A percentile compares a stretch with the other conserved stretches of the same genome.
Conservation (phyloP, 2,329 filamentous ascomycete species). For the Fusarium falciforme region DNA sequence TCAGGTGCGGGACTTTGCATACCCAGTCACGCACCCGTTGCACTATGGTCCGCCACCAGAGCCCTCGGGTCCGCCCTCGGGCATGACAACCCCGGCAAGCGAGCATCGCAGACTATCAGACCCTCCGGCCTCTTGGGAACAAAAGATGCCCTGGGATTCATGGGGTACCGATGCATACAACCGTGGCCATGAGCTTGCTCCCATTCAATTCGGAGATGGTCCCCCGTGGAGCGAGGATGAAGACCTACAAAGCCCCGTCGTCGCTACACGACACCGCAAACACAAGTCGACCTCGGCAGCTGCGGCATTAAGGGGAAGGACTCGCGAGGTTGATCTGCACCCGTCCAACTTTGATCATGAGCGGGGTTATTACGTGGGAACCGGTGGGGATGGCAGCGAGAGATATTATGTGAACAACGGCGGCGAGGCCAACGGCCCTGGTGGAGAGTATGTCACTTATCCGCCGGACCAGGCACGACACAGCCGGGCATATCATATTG, state of each 20-base stretch:
- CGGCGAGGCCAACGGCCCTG: slow-evolving; percentile 78
- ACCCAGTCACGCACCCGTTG: slow-evolving; percentile 82
- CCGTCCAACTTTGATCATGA: slow-evolving; percentile 67
- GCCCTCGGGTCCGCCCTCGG: slow-evolving; percentile 75
- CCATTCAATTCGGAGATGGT: slow-evolving; percentile 86
- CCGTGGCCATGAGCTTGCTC: slow-evolving; percentile 78
- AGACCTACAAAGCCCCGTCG: slow-evolving; percentile 91
- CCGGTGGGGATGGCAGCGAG: slow-evolving; percentile 77
- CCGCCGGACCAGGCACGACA: slow-evolving; percentile 72
- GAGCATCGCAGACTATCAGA: slow-evolving; percentile 87
- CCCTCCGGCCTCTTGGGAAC: slow-evolving; percentile 80
- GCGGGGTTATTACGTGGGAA: slow-evolving; percentile 74
- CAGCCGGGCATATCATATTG: slow-evolving; percentile 58
- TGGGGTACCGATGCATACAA: slow-evolving; percentile 66
- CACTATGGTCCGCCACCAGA: slow-evolving; percentile 94
- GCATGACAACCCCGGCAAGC: slow-evolving; percentile 85
- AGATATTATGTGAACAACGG: slow-evolving; percentile 79
- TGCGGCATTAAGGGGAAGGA: slow-evolving; percentile 56
- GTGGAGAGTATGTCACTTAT: slow-evolving; percentile 85
- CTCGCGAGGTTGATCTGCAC: slow-evolving; percentile 58
- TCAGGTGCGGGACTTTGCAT: slow-evolving; percentile 96
- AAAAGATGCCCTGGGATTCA: slow-evolving; percentile 69
- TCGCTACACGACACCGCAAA: slow-evolving; percentile 86
- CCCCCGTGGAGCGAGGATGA: slow-evolving; percentile 97
- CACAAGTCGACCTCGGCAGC: slow-evolving; percentile 76